Evolutionary conservation across 2,329 filamentous ascomycete species (phyloP).

Genomic region (Aspergillus fumigatus): DNA sequence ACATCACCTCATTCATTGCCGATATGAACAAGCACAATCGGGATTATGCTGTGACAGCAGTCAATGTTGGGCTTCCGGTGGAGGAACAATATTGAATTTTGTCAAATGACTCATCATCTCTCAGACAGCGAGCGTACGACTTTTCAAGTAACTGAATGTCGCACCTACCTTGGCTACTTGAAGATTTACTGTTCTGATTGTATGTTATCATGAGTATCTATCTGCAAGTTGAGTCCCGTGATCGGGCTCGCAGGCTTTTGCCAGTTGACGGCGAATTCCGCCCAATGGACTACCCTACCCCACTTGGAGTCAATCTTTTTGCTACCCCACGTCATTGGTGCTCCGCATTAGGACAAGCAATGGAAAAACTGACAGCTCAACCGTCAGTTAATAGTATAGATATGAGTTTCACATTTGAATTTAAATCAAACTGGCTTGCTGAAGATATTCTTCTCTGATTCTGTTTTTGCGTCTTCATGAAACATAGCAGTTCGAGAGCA

Average conservation of each 20-base stretch:
- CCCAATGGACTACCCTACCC: background rate
- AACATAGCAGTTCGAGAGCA: background rate
- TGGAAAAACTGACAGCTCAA: background rate
- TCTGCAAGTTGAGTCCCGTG: background rate
- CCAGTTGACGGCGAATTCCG: background rate
- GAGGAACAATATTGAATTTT: slow-evolving; percentile 27
- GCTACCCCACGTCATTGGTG: background rate
- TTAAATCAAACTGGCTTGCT: background rate
- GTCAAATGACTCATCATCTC: background rate
- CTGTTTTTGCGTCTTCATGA: background rate
- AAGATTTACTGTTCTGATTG: background rate
- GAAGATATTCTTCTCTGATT: background rate
- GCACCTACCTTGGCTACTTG: background rate
- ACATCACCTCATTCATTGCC: slow-evolving; percentile 54
- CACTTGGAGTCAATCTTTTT: background rate
- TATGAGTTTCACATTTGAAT: background rate
- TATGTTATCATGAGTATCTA: background rate
- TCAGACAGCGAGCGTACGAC: background rate
- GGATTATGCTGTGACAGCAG: slow-evolving; percentile 38
- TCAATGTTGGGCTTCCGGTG: slow-evolving; percentile 21
- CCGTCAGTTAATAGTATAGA: background rate
- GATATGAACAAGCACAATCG: slow-evolving; percentile 44
- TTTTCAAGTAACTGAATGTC: background rate
- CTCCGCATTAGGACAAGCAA: background rate
- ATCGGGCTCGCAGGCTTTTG: background rate